Base-by-base conservation (phyloP, 179 eudicot species). In the Drosera spatulata region DNA sequence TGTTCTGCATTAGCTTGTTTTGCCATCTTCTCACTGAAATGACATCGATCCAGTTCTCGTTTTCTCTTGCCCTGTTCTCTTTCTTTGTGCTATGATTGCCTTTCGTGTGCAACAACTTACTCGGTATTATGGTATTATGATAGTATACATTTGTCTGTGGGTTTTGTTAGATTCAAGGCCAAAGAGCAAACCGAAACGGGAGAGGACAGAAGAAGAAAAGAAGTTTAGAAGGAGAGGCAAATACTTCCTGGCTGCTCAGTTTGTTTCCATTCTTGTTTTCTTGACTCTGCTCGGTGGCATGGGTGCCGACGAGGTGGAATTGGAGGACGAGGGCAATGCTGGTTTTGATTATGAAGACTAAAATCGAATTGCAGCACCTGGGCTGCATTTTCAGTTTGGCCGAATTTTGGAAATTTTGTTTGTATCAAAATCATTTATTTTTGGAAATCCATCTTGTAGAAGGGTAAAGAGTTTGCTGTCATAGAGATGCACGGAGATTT, bases 161-260 rank as follows among this genome's bases (percentile, higher is more conserved):
- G n/a, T 11, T 3, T 13, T 39, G 57, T 41, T 70, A 91, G 96
- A 84, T 68, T 71, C 98, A 66, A 91, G 82, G 73, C 87, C 97
- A 41, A 88, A 79, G 76, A 75, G 63, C 69, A 85, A 80, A 62
- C 88, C 87, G 6, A 91, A 84, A 65, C 83, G 69, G 75, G 87
- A 80, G 65, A 83, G 81, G 73, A 82, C 87, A 41, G 85, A 85
- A 72, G 98, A 91, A 78, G 96, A 91, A 69, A 91, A 80, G 77
- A 85, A 76, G 66, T 88, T 88, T 66, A 82, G 74, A 69, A 76
- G 79, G 66, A 77, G 91, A 69, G 87, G 96, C 44, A 91, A 91
- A 72, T 91, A 82, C 73, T 88, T 91, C 77, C 69, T 91, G 69
- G 80, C 72, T 22, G 79, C 96, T 60, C 98, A 88, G 75, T 59